Base-by-base conservation (phyloP, 257 asterid genomes). In the Penstemon davidsonii region DNA sequence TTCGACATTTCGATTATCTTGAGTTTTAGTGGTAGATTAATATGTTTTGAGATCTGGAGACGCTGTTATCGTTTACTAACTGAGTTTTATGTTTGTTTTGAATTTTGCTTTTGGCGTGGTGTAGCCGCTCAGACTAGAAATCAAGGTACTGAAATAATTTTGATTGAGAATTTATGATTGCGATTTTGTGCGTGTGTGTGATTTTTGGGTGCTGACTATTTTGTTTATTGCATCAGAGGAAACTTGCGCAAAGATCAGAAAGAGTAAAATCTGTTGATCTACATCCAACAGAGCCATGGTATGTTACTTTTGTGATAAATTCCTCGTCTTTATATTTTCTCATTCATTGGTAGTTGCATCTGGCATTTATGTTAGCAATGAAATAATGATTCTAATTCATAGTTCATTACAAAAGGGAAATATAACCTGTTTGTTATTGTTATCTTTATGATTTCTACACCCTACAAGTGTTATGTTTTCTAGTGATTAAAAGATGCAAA, bases 221-320 rank as follows among this genome's bases (percentile, higher is more conserved):
- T 53, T 63, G 54, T 67, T 33, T 75, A 13, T 62, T 73, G 46
- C 56, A 54, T 68, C 84, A 86, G 87, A 83, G 86, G 73, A 83
- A 86, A 75, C 84, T 86, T 59, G 88, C 87, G 8, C 88, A 83
- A 71, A 81, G 88, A 78, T 86, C 92, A 70, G 88, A 83, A 76
- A 83, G 92, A 77, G 92, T 85, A 67, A 85, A 85, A 64, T 82
- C 85, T 45, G 88, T 83, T 66, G 91, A 85, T 83, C 85, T 85
- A 36, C 92, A 86, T 74, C 92, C 92, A 25, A 75, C 87, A 0
- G 92, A 86, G 85, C 88, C 92, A 86, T 86, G 92, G 92, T 86
- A 74, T 40, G 65, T 62, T 13, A 59, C 11, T 47, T 11, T 44
- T 69, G 12, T n/a, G 45, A 40, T 69, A 18, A 37, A 37, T 15